Base-by-base conservation (phyloP, 2,329 filamentous ascomycete species). In the Pseudocercospora musae region DNA sequence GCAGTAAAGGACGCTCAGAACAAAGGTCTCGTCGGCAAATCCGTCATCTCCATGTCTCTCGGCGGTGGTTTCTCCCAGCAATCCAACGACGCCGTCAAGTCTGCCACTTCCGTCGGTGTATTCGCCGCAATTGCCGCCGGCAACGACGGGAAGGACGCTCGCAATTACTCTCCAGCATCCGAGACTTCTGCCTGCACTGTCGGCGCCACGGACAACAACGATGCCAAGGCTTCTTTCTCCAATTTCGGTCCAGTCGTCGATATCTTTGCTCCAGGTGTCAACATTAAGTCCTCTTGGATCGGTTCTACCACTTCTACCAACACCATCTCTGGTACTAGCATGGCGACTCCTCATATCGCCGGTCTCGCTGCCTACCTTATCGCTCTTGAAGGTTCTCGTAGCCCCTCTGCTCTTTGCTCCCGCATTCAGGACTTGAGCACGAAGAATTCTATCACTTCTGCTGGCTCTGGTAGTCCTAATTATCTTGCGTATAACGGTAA, bases 21-120 rank as follows among this genome's bases (percentile, higher is more conserved):
- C 42, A 91, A 80, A 74, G 89, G 97, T 88, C 89, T 89, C 77
- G 96, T 96, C 27, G 56, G 56, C 18, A 50, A 55, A 21, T 60
- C 64, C 23, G 66, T 68, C 50, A 75, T 72, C 58, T 78, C 76
- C 65, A 71, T 78, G 74, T 78, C 76, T 44, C 74, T 80, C 25
- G 77, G 78, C 62, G 77, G 76, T 25, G 69, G 69, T 52, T 76
- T 73, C 50, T 73, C 73, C 48, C 67, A 74, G 18, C 71, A 62
- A 5, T 61, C 77, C 62, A 78, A 78, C 71, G 68, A 73, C 53
- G 77, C 77, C 46, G 75, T 75, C 46, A 74, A 74, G 18, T 70
- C 70, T 46, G 75, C 73, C 49, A 72, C 76, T 59, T 56, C 60
- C 37, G 72, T 72, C 48, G 77, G 78, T 59, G 69, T 79, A 37